Conservation (phyloP, 306 rosid species). For the Cucumis cinereus region DNA sequence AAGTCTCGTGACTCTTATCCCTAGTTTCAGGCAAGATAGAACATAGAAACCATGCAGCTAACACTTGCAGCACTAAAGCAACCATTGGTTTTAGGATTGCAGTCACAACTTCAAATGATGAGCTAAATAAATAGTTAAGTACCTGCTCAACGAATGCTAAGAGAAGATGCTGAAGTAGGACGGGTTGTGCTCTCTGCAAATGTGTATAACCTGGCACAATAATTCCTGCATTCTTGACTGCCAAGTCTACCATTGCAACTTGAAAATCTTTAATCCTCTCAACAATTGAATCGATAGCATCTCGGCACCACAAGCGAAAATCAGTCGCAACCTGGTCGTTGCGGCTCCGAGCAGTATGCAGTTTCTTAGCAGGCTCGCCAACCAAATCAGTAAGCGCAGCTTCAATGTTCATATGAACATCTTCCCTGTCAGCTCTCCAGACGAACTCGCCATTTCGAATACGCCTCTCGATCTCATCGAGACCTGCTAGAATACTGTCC, state of each 20-base stretch:
- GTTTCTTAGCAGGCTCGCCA: constrained; percentile 95
- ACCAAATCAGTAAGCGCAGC: constrained; percentile 83
- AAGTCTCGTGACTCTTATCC: not conserved
- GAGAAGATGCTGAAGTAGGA: constrained; percentile 72
- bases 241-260: constrained; percentile 52
- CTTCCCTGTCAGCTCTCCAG: constrained; percentile 91
- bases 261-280: constrained; percentile 45
- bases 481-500: constrained; percentile 61
- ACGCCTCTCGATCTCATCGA: constrained; percentile 48
- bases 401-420: constrained; percentile 96
- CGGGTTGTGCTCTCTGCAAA: constrained; percentile 86
- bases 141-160: constrained; percentile 94
- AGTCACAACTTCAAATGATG: not conserved
- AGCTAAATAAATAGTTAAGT: not conserved
- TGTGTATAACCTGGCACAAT: constrained; percentile 96
- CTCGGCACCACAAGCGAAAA: constrained; percentile 80
- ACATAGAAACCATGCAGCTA: not conserved
- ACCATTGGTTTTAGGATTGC: not conserved
- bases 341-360: constrained; percentile 85
- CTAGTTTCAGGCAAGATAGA: not conserved
- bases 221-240: constrained; percentile 45
- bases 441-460: constrained; percentile 62
- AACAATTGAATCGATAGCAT: constrained; percentile 57
- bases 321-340: constrained; percentile 79
- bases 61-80: not conserved